phyloP scores from a whole-genome alignment of 768 basidiomycete genomes.

The Auriscalpium orientale region DNA sequence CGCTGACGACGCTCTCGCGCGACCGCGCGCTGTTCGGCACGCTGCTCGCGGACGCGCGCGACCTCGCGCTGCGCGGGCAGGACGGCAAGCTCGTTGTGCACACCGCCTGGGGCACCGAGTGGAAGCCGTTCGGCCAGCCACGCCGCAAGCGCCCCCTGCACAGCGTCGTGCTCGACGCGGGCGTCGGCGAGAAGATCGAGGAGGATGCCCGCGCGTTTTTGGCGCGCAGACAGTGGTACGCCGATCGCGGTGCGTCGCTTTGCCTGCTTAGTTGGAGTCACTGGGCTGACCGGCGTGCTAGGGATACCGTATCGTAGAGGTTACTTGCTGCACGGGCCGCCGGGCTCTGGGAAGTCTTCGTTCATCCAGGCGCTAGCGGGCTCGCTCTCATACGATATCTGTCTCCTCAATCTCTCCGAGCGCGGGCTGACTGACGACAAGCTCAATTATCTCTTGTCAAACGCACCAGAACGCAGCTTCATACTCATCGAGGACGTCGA shows the following conservation, averaged over 20 bases:
- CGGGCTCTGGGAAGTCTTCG: conserved; percentile 96
- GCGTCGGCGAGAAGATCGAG: conserved; percentile 80
- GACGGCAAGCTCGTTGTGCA: conserved; percentile 95
- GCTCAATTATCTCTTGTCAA: conserved; percentile 85
- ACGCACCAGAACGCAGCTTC: conserved; percentile 87
- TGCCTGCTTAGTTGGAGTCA: background rate
- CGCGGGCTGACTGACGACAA: conserved; percentile 96
- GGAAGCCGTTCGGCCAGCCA: conserved; percentile 93
- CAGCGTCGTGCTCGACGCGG: conserved; percentile 82
- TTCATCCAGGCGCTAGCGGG: conserved; percentile 98
- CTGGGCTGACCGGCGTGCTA: conserved; percentile 23
- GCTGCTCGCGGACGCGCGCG: conserved; percentile 83
- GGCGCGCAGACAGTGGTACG: conserved; percentile 85
- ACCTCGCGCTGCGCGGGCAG: conserved; percentile 75
- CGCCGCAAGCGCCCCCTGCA: conserved; percentile 76
- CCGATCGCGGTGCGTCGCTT: conserved; percentile 65
- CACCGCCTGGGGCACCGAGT: conserved; percentile 94
- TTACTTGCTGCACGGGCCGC: conserved; percentile 91
- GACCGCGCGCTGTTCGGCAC: conserved; percentile 76
- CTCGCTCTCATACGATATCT: conserved; percentile 88
- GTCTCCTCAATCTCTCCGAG: conserved; percentile 90
- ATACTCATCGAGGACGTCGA: conserved; percentile 99
- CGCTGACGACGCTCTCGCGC: conserved; percentile 83
- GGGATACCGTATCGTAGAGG: conserved; percentile 97
- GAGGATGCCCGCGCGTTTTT: conserved; percentile 78